phyloP scores from a whole-genome alignment of 352 stramenopile species.

The Thalassiosira hispida region DNA sequence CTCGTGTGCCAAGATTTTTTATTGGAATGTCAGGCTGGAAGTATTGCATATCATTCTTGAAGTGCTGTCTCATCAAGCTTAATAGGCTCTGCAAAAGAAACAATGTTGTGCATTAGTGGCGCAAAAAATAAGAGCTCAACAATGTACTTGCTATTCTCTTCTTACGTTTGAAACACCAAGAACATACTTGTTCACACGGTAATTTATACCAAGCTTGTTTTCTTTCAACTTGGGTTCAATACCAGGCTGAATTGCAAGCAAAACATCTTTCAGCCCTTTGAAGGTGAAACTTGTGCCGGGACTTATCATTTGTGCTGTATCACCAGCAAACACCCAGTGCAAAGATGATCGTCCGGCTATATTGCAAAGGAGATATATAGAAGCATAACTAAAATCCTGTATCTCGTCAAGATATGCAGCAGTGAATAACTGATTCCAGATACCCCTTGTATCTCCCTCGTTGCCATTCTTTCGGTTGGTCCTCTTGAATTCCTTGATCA shows the following conservation, averaged over 20 bases:
- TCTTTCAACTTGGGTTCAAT: slow-evolving; percentile 55
- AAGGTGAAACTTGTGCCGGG: slow-evolving; percentile 54
- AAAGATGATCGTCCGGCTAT: slow-evolving; percentile 40
- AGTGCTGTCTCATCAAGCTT: slow-evolving; percentile 36
- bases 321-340: slow-evolving; percentile 57
- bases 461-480: neutral
- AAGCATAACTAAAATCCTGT: slow-evolving; percentile 56
- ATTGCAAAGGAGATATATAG: slow-evolving; percentile 55
- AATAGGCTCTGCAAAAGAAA: slow-evolving; percentile 33
- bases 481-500: slow-evolving; percentile 32
- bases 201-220: slow-evolving; percentile 47
- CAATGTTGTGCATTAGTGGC: neutral
- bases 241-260: slow-evolving; percentile 37
- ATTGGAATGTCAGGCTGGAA: slow-evolving; percentile 38
- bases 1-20: slow-evolving; percentile 56
- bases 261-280: slow-evolving; percentile 54
- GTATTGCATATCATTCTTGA: slow-evolving; percentile 45
- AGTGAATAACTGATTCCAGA: slow-evolving; percentile 24
- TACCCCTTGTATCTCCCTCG: slow-evolving; percentile 6
- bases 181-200: slow-evolving; percentile 56
- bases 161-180: slow-evolving; percentile 49
- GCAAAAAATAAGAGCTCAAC: neutral
- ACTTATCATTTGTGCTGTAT: slow-evolving; percentile 62
- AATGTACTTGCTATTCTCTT: neutral
- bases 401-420: slow-evolving; percentile 56